These are phyloP conservation scores for Anthracocystis setariae DNA, from an alignment of 1,284 basidiomycete genomes.

Conservation along the genomic window DNA sequence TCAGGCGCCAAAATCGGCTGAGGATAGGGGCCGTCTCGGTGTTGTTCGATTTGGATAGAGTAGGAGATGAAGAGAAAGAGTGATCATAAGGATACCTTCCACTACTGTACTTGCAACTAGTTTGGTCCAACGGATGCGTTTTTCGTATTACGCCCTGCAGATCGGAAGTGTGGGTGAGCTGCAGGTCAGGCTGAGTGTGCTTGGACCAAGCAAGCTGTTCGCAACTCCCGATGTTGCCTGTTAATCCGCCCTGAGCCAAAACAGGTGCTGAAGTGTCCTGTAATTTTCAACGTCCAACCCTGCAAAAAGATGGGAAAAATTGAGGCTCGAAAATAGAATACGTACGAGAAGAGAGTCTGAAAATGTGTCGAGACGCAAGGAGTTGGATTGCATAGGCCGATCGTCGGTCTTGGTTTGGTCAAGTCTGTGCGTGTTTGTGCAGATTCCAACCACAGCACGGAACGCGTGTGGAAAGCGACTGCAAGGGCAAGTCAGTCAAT, in stretches of 20 bases:
- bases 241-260: no score
- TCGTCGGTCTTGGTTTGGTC: slow-evolving; percentile 12
- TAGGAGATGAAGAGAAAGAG: no score
- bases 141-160: background rate
- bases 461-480: background rate
- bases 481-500: background rate
- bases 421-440: no score
- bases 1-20: background rate
- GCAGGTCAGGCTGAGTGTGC: background rate
- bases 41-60: no score
- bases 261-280: no score
- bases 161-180: slow-evolving; percentile 2
- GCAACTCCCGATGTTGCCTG: no score
- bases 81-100: no score
- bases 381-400: slow-evolving; percentile 11
- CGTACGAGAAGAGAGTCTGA: background rate
- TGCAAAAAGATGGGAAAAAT: background rate
- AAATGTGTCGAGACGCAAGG: background rate
- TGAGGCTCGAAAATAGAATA: background rate
- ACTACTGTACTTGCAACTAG: background rate
- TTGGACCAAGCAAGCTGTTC: background rate
- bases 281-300: no score
- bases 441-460: no score
- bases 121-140: no score
- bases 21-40: no score